These are phyloP conservation scores for Cicer cuneatum DNA, from an alignment of 306 rosid species.

Conservation along the genomic window DNA sequence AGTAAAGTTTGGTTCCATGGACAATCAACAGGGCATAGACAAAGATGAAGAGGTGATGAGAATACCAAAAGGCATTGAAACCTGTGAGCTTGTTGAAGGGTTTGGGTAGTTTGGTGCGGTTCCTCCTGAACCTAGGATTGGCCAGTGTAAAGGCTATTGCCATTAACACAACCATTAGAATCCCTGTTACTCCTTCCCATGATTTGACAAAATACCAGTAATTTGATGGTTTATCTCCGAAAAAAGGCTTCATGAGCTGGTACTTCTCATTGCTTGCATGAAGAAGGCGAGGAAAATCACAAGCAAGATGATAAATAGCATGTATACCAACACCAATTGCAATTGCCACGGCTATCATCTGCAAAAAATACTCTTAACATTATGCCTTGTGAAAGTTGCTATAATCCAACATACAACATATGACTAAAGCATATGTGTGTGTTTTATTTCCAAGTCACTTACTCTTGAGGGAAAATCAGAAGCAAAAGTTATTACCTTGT, in stretches of 20 bases:
- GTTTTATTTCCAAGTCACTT: conserved; percentile 29
- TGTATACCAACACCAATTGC: conserved; percentile 58
- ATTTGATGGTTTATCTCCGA: conserved; percentile 54
- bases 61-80: conserved; percentile 79
- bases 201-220: conserved; percentile 63
- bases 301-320: conserved; percentile 55
- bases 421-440: background rate
- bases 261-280: conserved; percentile 56
- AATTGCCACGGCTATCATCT: conserved; percentile 62
- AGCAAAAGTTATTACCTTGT: conserved; percentile 52
- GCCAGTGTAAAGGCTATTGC: conserved; percentile 65
- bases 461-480: conserved; percentile 25
- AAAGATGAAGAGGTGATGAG: conserved; percentile 71
- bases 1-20: conserved; percentile 65
- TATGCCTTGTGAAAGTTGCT: conserved; percentile 31
- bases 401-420: background rate
- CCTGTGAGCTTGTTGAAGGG: conserved; percentile 61
- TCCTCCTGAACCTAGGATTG: conserved; percentile 56
- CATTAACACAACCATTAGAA: conserved; percentile 60
- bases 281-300: conserved; percentile 70
- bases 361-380: conserved; percentile 40
- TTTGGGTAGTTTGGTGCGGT: conserved; percentile 52
- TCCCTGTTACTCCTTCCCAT: conserved; percentile 71
- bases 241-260: conserved; percentile 54
- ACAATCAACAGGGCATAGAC: conserved; percentile 65